These are phyloP conservation scores for Leccinum solheimii DNA, from an alignment of 1,284 basidiomycete species.

Conservation along the genomic window DNA sequence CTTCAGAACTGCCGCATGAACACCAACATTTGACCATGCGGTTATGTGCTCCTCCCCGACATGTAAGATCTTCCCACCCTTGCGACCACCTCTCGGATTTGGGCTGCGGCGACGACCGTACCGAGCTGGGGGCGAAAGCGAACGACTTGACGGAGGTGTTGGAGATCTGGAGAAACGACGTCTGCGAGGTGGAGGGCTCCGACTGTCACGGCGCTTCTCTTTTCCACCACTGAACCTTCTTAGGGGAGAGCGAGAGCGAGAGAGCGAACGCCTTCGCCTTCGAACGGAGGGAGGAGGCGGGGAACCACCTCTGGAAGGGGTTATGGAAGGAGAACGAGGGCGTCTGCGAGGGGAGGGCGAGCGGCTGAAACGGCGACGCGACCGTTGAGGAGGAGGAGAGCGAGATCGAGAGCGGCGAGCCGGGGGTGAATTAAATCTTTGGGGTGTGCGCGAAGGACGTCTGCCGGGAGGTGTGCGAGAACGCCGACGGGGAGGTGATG, in stretches of 20 bases:
- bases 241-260: slow-evolving; percentile 44
- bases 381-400: slow-evolving; percentile 29
- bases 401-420: slow-evolving; percentile 33
- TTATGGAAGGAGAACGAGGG: slow-evolving; percentile 38
- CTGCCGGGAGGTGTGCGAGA: slow-evolving; percentile 37
- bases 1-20: too few relatives aligned
- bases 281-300: slow-evolving; percentile 45
- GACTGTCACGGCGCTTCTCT: slow-evolving; percentile 47
- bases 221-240: slow-evolving; percentile 42
- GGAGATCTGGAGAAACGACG: slow-evolving; percentile 48
- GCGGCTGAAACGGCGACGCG: slow-evolving; percentile 30
- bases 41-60: too few relatives aligned
- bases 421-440: slow-evolving; percentile 21
- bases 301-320: slow-evolving; percentile 28
- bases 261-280: slow-evolving; percentile 40
- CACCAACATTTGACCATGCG: too few relatives aligned
- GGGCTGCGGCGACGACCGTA: slow-evolving; percentile 37
- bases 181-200: slow-evolving; percentile 58
- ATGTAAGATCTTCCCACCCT: slow-evolving; percentile 59
- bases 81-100: slow-evolving; percentile 37
- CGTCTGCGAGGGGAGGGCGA: slow-evolving; percentile 38
- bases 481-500: slow-evolving; percentile 34
- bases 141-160: slow-evolving; percentile 42
- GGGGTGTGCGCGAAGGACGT: slow-evolving; percentile 39
- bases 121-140: slow-evolving; percentile 39